Conservation (phyloP, 2,329 filamentous ascomycete species). For the Plenodomus tracheiphilus region DNA sequence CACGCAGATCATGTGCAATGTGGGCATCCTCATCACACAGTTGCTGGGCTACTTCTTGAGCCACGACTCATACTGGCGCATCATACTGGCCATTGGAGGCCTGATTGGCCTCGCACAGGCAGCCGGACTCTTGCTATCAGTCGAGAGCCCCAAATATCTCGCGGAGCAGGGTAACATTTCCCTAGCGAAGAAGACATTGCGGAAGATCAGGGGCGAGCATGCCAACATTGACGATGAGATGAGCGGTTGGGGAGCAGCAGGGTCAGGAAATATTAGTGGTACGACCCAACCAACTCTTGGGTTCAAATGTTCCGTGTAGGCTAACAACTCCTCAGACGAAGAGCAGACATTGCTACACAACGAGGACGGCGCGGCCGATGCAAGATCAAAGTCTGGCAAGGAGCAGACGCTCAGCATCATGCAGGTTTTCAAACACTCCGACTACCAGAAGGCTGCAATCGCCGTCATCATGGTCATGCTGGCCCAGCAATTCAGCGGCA, state of each 20-base stretch:
- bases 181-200: constrained; percentile 68
- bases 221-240: constrained; percentile 75
- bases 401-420: constrained; percentile 49
- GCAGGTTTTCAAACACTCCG: constrained; percentile 66
- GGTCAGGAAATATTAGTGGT: constrained; percentile 34
- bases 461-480: constrained; percentile 93
- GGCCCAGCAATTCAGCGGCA: constrained; percentile 85
- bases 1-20: constrained; percentile 92
- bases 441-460: constrained; percentile 79
- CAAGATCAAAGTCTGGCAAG: constrained; percentile 24
- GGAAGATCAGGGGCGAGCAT: constrained; percentile 72
- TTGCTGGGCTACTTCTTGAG: constrained; percentile 86
- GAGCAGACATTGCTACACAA: constrained; percentile 69
- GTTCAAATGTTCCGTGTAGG: background rate
- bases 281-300: constrained; percentile 2
- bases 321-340: constrained; percentile 55
- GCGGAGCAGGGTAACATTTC: constrained; percentile 65
- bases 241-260: constrained; percentile 50
- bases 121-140: constrained; percentile 67
- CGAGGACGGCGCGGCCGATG: constrained; percentile 32
- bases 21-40: constrained; percentile 85
- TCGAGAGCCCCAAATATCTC: constrained; percentile 89
- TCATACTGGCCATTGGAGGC: constrained; percentile 76
- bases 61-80: constrained; percentile 76
- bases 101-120: constrained; percentile 69